These are phyloP conservation scores for Escallonia rubra DNA, from an alignment of 129 eudicot species.

Conservation along the genomic window DNA sequence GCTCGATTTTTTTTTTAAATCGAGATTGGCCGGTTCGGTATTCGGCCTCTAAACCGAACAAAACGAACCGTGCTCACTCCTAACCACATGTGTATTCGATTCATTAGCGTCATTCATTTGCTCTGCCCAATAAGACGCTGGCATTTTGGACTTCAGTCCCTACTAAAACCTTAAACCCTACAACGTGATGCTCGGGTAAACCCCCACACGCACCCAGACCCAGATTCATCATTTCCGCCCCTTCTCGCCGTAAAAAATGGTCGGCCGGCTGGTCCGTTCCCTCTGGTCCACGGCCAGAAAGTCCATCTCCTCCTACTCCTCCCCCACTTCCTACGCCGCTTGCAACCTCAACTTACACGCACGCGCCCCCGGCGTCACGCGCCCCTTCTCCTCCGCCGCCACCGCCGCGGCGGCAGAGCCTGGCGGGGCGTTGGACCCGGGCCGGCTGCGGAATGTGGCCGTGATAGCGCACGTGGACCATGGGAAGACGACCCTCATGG, in stretches of 20 bases:
- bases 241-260: constrained; percentile 29
- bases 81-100: too few relatives aligned
- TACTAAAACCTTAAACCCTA: not conserved
- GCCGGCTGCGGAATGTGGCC: constrained; percentile 86
- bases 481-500: constrained; percentile 96
- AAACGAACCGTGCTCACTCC: too few relatives aligned
- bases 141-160: constrained; percentile 7
- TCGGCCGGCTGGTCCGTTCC: constrained; percentile 58
- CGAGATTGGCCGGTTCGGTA: too few relatives aligned
- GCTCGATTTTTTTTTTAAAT: too few relatives aligned
- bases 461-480: constrained; percentile 97
- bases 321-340: constrained; percentile 12
- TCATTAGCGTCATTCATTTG: too few relatives aligned
- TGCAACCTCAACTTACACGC: constrained; percentile 23
- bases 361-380: constrained; percentile 30
- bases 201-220: constrained; percentile 14
- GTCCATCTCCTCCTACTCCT: constrained; percentile 25
- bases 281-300: constrained; percentile 58
- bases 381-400: constrained; percentile 45
- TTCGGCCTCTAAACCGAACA: too few relatives aligned
- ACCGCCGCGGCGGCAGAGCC: constrained; percentile 30
- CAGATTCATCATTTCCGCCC: constrained; percentile 19
- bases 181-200: not conserved
- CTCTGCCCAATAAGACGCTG: too few relatives aligned
- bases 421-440: constrained; percentile 53